Conservation (phyloP, 2,329 filamentous ascomycete genomes). For the Pseudogymnoascus sp. region DNA sequence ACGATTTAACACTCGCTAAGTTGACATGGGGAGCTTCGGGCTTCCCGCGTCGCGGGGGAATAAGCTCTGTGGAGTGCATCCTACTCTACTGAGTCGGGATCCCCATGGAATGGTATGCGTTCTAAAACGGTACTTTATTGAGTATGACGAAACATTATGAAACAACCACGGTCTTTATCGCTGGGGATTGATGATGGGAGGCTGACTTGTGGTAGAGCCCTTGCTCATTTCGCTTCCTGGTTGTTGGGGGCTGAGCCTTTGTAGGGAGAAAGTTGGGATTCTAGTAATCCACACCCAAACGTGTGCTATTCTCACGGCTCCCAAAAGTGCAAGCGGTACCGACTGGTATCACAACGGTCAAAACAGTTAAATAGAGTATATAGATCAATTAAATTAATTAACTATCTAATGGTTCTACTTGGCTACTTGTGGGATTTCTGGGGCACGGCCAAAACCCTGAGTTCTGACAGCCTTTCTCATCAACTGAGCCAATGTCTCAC, state of each 20-base stretch:
- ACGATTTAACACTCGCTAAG: not conserved
- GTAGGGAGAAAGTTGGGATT: too few species aligned
- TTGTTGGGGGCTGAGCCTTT: not conserved
- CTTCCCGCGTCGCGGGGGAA: not conserved
- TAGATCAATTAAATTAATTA: too few species aligned
- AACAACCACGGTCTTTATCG: not conserved
- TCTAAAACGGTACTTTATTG: not conserved
- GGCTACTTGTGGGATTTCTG: too few species aligned
- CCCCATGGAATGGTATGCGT: not conserved
- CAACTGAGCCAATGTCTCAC: too few species aligned
- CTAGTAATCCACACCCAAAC: too few species aligned
- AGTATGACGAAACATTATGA: not conserved
- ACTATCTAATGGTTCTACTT: too few species aligned
- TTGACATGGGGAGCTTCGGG: not conserved
- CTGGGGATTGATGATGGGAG: not conserved
- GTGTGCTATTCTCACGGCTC: too few species aligned
- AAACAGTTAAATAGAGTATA: too few species aligned
- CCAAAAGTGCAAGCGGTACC: too few species aligned
- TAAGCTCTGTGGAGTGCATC: not conserved
- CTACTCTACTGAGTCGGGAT: not conserved
- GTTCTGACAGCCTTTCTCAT: too few species aligned
- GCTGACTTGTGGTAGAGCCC: not conserved
- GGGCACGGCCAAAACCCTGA: too few species aligned
- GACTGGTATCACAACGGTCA: too few species aligned
- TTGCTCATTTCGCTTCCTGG: not conserved